Conservation (phyloP, 177 flowering plant species). For the Vitis hybrid region DNA sequence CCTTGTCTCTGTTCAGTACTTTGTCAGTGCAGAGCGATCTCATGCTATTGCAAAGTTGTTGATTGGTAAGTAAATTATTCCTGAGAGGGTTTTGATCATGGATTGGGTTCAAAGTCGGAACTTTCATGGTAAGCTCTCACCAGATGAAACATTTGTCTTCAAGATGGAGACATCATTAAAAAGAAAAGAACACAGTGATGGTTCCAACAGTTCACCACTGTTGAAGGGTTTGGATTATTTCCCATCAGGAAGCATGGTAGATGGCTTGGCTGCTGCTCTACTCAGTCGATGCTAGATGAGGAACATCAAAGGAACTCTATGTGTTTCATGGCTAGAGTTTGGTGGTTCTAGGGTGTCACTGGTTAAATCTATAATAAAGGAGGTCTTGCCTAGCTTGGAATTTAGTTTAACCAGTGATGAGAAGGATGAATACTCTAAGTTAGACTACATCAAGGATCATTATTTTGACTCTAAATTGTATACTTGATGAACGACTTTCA, state of each 20-base stretch:
- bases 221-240: conserved; percentile 53
- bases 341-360: too few relatives aligned
- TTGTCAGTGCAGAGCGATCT: conserved; percentile 58
- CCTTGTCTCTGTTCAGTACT: conserved; percentile 44
- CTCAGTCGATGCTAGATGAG: too few relatives aligned
- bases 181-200: conserved; percentile 20
- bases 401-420: too few relatives aligned
- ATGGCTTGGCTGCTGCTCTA: conserved; percentile 36
- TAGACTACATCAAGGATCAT: too few relatives aligned
- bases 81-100: conserved; percentile 62
- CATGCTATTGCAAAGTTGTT: conserved; percentile 57
- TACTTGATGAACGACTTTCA: too few relatives aligned
- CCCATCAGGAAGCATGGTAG: conserved; percentile 78
- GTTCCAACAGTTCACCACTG: conserved; percentile 15
- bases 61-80: conserved; percentile 47
- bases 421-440: too few relatives aligned
- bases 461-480: too few relatives aligned
- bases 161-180: conserved; percentile 68
- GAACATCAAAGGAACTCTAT: too few relatives aligned
- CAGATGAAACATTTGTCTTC: conserved; percentile 58
- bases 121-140: conserved; percentile 64
- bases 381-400: too few relatives aligned
- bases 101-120: conserved; percentile 67
- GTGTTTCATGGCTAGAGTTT: too few relatives aligned
- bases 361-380: too few relatives aligned